Base-by-base conservation (phyloP, 2,329 filamentous ascomycete species). In the Cordyceps pruinosa region DNA sequence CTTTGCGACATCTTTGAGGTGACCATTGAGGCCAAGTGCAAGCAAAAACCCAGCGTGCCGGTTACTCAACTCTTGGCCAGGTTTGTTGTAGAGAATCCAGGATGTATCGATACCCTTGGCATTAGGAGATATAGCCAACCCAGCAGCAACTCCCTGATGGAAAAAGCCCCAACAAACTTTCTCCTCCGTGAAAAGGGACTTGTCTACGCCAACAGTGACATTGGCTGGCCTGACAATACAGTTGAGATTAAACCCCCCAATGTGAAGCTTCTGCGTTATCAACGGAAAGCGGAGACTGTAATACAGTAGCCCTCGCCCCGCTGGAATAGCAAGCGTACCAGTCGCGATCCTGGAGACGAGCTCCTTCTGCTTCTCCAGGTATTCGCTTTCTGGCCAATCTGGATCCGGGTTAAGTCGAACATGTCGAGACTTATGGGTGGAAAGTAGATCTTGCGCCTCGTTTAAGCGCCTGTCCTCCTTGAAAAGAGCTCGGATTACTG, bases 121-220 rank as follows among this genome's bases (percentile, higher is more conserved):
- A 57, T 90, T 82, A 13, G 86, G 87, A 6, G 94, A 96, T 52
- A 99, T 96, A 58, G 91, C 89, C 26, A 99, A 75, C 3, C 94
- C 94, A 25, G 89, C 90, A n/a, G 93, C 88, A 30, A 95, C 93
- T 7, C 94, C 94, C 58, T 95, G 90, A 69, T 99, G 94, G 72
- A 99, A 99, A 72, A 97, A 99, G 0, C 93, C 92, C 94, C 94
- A 99, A 67, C 90, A 93, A 41, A 96, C 90, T 71, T 96, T 97
- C 65, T 99, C 94, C 72, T 99, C 94, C 0, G 89, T 93, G 66
- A 96, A 96, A 2, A 87, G 78, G 6, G 81, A 79, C 65, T 93
- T 90, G 67, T 99, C 94, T 7, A 94, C 91, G n/a, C 90, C 92
- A 30, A 99, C 88, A 2, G 90, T 95, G 35, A 91, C 91, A 61